Percentiles rank a stretch among this genome's conserved stretches.
These are phyloP conservation scores for Angophora floribunda DNA, from an alignment of 345 rosid genomes.

Conservation along the genomic window DNA sequence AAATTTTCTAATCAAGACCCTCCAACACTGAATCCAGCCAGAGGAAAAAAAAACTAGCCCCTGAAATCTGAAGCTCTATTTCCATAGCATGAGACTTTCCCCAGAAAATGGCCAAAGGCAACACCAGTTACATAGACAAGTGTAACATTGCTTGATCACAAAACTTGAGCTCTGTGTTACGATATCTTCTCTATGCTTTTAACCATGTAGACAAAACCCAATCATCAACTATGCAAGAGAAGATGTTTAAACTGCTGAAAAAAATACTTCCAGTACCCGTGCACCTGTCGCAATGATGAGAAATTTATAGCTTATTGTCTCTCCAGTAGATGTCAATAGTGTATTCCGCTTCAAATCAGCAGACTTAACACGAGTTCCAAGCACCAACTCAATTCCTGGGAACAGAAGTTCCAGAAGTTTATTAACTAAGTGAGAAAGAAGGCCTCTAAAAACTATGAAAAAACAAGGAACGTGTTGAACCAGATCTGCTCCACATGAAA, in stretches of 20 bases:
- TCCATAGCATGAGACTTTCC: background rate
- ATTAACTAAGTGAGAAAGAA: background rate
- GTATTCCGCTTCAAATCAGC: conserved; percentile 86
- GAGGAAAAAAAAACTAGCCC: background rate
- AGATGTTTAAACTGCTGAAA: conserved; percentile 2
- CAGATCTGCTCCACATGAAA: background rate
- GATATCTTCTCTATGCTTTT: background rate
- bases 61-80: background rate
- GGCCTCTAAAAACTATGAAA: background rate
- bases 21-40: background rate
- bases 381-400: conserved; percentile 88
- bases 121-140: background rate
- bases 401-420: conserved; percentile 1
- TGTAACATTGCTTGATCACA: background rate
- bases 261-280: conserved; percentile 66
- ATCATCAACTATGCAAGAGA: background rate
- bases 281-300: conserved; percentile 98
- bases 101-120: background rate
- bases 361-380: conserved; percentile 86
- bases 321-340: conserved; percentile 79
- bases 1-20: background rate
- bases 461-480: background rate
- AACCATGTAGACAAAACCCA: background rate
- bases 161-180: background rate
- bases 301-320: conserved; percentile 84